A percentile compares a stretch with the other conserved stretches of the same genome.
Evolutionary conservation across 768 basidiomycete genomes (phyloP).

Genomic region (Psilocybe sp.): DNA sequence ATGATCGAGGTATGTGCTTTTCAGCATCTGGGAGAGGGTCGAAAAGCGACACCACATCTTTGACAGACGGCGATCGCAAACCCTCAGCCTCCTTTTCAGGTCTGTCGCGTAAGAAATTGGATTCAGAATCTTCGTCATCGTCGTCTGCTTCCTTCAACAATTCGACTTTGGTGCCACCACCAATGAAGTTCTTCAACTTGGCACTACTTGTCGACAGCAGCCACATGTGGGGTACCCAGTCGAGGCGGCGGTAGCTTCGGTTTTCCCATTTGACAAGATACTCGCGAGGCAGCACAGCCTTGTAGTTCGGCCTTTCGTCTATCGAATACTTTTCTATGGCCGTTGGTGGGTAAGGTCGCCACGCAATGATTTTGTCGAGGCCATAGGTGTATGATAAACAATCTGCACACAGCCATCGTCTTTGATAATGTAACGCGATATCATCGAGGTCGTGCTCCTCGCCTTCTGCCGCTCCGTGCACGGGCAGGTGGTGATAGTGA

Average conservation of each 20-base stretch:
- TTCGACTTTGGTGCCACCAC: constrained; percentile 63
- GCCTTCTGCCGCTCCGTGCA: constrained; percentile 33
- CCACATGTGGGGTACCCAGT: constrained; percentile 96
- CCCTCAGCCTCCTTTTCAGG: constrained; percentile 22
- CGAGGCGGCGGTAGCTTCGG: constrained; percentile 71
- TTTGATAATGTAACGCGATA: constrained; percentile 64
- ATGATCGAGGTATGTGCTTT: constrained; percentile 66
- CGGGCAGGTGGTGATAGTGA: constrained; percentile 75
- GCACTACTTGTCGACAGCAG: constrained; percentile 60
- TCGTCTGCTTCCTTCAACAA: constrained; percentile 49
- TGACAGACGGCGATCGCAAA: constrained; percentile 30
- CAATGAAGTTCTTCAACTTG: constrained; percentile 78
- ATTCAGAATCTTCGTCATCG: constrained; percentile 22
- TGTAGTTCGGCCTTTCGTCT: constrained; percentile 45
- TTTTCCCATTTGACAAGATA: constrained; percentile 91
- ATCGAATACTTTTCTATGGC: constrained; percentile 50
- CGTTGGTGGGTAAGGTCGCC: constrained; percentile 77
- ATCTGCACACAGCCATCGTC: constrained; percentile 71
- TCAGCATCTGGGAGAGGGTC: constrained; percentile 68
- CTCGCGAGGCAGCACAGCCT: constrained; percentile 72
- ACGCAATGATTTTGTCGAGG: constrained; percentile 86
- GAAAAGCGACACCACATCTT: constrained; percentile 24
- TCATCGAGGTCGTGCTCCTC: constrained; percentile 33
- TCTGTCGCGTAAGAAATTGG: constrained; percentile 37
- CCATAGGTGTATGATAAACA: constrained; percentile 69